Evolutionary conservation across 1,284 basidiomycete species (phyloP).

Genomic region (Rhodotorula sp.): DNA sequence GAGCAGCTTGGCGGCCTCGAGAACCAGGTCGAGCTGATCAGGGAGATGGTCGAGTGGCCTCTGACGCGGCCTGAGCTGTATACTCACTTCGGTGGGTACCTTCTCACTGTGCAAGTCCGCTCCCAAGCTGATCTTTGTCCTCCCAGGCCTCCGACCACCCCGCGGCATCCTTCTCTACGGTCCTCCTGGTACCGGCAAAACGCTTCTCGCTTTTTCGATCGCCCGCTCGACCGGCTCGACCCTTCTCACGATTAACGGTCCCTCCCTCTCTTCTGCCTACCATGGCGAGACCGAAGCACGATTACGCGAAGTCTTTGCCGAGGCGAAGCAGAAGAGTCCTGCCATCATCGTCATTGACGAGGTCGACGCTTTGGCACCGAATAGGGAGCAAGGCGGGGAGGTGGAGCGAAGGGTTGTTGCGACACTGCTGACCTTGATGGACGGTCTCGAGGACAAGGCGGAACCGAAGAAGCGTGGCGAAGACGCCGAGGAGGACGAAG

Average conservation of each 20-base stretch:
- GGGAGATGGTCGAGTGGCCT: constrained; percentile 92
- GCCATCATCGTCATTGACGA: constrained; percentile 90
- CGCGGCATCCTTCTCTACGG: constrained; percentile 86
- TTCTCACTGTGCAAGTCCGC: neutral
- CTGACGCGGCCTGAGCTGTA: constrained; percentile 86
- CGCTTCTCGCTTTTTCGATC: constrained; percentile 84
- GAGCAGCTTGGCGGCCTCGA: constrained; percentile 81
- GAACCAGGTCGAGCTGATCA: constrained; percentile 82
- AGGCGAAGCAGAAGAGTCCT: constrained; percentile 76
- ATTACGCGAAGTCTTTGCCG: constrained; percentile 81
- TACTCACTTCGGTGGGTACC: constrained; percentile 68
- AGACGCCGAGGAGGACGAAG: constrained; percentile 51
- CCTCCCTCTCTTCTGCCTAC: constrained; percentile 89
- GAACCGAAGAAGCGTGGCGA: constrained; percentile 38
- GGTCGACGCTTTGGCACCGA: constrained; percentile 90
- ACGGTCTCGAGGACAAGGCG: constrained; percentile 74
- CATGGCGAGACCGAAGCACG: constrained; percentile 95
- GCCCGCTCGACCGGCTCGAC: constrained; percentile 69
- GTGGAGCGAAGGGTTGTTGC: constrained; percentile 96
- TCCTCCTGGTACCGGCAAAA: constrained; percentile 92
- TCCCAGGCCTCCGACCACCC: constrained; percentile 75
- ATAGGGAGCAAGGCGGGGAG: constrained; percentile 81
- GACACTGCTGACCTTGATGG: constrained; percentile 89
- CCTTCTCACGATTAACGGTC: constrained; percentile 82
- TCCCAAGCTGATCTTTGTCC: neutral